phyloP scores from a whole-genome alignment of 129 eudicot genomes.

The Ambrosia artemisiifolia region DNA sequence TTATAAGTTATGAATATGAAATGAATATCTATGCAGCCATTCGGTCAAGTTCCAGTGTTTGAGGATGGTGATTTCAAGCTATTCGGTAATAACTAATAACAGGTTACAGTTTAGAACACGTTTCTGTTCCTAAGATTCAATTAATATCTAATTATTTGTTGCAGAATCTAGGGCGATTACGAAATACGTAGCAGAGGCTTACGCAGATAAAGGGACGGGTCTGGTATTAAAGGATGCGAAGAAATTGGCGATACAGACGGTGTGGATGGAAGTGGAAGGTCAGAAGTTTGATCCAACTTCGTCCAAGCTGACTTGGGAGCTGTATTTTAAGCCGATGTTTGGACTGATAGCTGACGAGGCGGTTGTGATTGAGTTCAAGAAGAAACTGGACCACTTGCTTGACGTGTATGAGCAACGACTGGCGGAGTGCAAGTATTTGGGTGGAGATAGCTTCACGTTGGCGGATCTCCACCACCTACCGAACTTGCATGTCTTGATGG shows the following conservation, averaged over 20 bases:
- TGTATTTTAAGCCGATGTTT: background rate
- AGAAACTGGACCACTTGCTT: slow-evolving; percentile 32
- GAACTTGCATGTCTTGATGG: slow-evolving; percentile 30
- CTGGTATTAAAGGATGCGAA: slow-evolving; percentile 29
- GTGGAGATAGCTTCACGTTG: slow-evolving; percentile 42
- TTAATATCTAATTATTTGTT: background rate
- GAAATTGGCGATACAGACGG: slow-evolving; percentile 19
- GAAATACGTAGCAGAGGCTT: slow-evolving; percentile 31
- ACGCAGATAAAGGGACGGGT: slow-evolving; percentile 39
- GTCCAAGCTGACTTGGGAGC: slow-evolving; percentile 13
- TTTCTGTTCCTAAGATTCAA: background rate
- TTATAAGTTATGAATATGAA: background rate
- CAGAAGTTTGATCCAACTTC: slow-evolving; percentile 23
- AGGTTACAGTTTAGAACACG: background rate
- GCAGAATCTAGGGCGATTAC: slow-evolving; percentile 55
- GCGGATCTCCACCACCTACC: slow-evolving; percentile 50
- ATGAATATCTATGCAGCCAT: slow-evolving; percentile 34
- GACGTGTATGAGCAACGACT: slow-evolving; percentile 50
- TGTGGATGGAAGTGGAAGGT: slow-evolving; percentile 29
- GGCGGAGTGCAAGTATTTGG: slow-evolving; percentile 39
- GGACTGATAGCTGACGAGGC: background rate
- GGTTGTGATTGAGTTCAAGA: slow-evolving; percentile 16
- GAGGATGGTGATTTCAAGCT: slow-evolving; percentile 48
- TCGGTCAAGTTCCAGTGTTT: slow-evolving; percentile 58
- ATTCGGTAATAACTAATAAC: slow-evolving; percentile 38